Evolutionary conservation across 495 filamentous ascomycete genomes (phyloP).

Genomic region (Talaromyces adpressus): DNA sequence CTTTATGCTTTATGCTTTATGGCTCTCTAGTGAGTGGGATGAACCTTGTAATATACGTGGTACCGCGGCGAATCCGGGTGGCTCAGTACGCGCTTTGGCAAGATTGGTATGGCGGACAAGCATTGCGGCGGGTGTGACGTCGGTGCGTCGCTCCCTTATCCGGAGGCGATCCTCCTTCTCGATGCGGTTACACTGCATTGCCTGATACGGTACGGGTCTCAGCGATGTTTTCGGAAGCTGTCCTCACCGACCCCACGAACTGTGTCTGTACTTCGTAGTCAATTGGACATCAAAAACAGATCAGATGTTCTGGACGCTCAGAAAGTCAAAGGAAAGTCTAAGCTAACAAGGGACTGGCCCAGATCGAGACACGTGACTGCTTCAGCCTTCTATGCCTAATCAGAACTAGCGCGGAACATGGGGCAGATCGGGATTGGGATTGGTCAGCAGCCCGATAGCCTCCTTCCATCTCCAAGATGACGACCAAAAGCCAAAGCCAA

Average conservation of each 20-base stretch:
- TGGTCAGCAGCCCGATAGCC: neutral
- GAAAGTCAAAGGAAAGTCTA: neutral
- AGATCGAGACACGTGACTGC: neutral
- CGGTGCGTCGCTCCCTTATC: neutral
- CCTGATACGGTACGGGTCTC: neutral
- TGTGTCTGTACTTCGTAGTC: neutral
- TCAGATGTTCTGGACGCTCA: neutral
- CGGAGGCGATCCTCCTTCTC: neutral
- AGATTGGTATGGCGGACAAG: neutral
- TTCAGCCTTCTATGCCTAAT: neutral
- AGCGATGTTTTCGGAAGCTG: neutral
- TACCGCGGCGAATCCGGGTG: neutral
- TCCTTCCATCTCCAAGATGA: neutral
- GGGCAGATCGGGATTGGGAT: neutral
- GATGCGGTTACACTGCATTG: neutral
- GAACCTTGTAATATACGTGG: neutral
- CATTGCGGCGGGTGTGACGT: constrained; percentile 5
- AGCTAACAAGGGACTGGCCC: too few species aligned
- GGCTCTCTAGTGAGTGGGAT: neutral
- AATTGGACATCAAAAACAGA: neutral
- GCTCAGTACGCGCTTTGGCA: neutral
- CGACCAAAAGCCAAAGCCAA: neutral
- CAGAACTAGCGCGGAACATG: neutral
- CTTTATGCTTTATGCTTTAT: neutral
- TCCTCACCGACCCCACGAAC: neutral